Evolutionary conservation across 331 rosid species (phyloP), one percentile per base, ranked within the genome.

Genomic region (Phaseolus coccineus): DNA sequence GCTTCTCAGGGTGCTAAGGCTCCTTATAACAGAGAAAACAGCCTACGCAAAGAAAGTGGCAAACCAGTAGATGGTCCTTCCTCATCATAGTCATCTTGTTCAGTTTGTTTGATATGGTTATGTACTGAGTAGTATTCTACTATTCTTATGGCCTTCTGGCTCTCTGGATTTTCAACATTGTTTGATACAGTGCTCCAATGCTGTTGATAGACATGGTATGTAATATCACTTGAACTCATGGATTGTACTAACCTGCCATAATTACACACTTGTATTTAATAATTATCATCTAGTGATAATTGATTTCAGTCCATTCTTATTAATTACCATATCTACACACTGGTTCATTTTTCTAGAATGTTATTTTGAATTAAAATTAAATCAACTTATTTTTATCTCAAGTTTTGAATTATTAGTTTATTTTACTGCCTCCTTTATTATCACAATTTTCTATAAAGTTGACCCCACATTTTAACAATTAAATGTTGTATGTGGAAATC

Each of bases 1-100:
- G 39, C 79, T 83, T 87, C 35, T 58, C 84, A 93, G 99, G 99
- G 99, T 72, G 98, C 93, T 35, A 89, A 87, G 85, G 76, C 83
- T 73, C 73, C 87, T 68, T 93, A 87, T 85, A 74, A 79, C 63
- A 85, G 99, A 88, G 96, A 91, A 74, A 83, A 88, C 89, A 96
- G 98, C 80, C 90, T 96, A 68, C 96, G 96, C 80, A 93, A 15
- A 69, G 99, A 96, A 88, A 64, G 63, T 31, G 78, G 48, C 19
- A 8, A 37, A 16, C 12, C 68, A 15, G 30, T 5, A 9, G 87
- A 50, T 14, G 72, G 69, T 4, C 79, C 85, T 73, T 80, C 99
- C 64, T 61, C 98, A 4, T 83, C 91, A 0, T 91, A 87, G 79
- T 69, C 69, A 78, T 76, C 76, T 56, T 74, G 80, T 69, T 44